Base-by-base conservation (phyloP, 2,329 filamentous ascomycete species). In the Fusarium buxicola region DNA sequence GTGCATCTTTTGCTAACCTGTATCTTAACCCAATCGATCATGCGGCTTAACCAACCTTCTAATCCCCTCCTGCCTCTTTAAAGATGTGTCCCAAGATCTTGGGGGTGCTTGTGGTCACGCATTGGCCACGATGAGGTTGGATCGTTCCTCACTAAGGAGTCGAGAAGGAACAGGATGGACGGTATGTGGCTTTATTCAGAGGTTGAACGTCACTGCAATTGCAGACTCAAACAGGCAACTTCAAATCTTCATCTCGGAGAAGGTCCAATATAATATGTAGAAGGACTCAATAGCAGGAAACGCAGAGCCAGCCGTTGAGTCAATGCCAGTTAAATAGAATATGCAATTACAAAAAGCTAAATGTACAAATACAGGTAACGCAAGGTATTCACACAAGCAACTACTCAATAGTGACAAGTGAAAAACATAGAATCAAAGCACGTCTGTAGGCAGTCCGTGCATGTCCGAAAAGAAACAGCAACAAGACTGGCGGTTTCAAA, bases 291-390 rank as follows among this genome's bases (percentile, higher is more conserved):
- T 36, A 30, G 2, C 15, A n/a, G n/a, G 11, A 50, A 31, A 25
- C 13, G 12, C 25, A 12, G 31, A 31, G 9, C 10, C 24, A 32
- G 39, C n/a, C 15, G 12, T 18, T 39, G 18, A n/a, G 7, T 30
- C 8, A 48, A 38, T 38, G 8, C 34, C 28, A 25, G 7, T 39
- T 38, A 31, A 38, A 58, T 50, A 53, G 50, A 52, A 45, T 9
- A 31, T 51, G 27, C 34, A 45, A 66, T 68, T 64, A 68, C 64
- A 66, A 69, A 46, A 48, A 58, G 28, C 54, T 62, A 69, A 50
- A 47, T 57, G 39, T 68, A 58, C 49, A 50, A 25, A 13, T 63
- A 53, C 45, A 54, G 36, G 21, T 44, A 60, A 24, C 15, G 25
- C 30, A 44, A 43, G 18, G 16, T 32, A 40, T 44, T 56, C 25